phyloP scores from a whole-genome alignment of 805 yeast species.

The Cyberlindnera euphorbiiphila region DNA sequence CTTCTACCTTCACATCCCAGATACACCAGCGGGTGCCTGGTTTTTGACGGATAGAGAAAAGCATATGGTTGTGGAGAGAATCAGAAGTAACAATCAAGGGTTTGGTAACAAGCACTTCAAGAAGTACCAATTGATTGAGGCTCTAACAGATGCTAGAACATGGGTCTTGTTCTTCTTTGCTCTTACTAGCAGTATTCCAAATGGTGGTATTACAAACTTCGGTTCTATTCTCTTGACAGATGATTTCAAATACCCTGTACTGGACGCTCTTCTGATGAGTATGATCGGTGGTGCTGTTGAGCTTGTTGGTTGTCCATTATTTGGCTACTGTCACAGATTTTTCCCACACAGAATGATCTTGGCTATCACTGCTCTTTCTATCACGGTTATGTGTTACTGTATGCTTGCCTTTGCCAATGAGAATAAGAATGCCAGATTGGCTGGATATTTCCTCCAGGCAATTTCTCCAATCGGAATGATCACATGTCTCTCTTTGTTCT shows the following conservation, averaged over 20 bases:
- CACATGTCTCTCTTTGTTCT: constrained; percentile 11
- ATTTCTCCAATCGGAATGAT: constrained; percentile 9
- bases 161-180: constrained; percentile 43
- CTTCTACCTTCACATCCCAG: constrained; percentile 49
- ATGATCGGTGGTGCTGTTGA: constrained; percentile 20
- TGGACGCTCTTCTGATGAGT: constrained; percentile 35
- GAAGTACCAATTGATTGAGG: constrained; percentile 49
- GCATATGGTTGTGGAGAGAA: constrained; percentile 45
- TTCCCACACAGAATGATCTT: constrained; percentile 5
- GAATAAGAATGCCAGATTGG: constrained; percentile 26
- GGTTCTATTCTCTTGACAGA: constrained; percentile 23
- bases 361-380: constrained; percentile 1
- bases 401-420: constrained; percentile 35
- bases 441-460: constrained; percentile 28
- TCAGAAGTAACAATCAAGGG: constrained; percentile 52
- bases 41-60: constrained; percentile 43
- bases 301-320: constrained; percentile 8
- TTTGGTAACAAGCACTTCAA: constrained; percentile 54
- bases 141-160: constrained; percentile 43
- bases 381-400: constrained; percentile 6
- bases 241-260: constrained; percentile 27
- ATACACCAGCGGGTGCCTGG: constrained; percentile 48
- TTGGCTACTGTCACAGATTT: constrained; percentile 1
- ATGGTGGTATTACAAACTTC: too few species aligned
- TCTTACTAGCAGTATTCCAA: constrained; percentile 39